Base-by-base conservation (phyloP, 495 filamentous ascomycete species). In the Aspergillus steynii region DNA sequence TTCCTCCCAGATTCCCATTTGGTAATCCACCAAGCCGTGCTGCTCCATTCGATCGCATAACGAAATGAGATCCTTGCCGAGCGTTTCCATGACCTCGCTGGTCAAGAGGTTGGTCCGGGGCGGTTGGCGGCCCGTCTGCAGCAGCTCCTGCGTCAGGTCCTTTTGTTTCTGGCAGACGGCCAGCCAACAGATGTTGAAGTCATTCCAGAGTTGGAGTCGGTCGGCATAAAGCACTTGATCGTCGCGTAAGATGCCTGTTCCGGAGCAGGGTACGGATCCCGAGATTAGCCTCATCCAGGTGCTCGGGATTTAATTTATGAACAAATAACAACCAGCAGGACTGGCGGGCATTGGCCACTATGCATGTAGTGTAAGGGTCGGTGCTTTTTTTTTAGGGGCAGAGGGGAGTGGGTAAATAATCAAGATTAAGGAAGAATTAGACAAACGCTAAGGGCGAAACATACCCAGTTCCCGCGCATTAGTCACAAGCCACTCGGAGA, bases 141-240 rank as follows among this genome's bases (percentile, higher is more conserved):
- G 70, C 60, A 86, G 64, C 53, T 85, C 80, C 49, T 80, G 71
- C 7, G 81, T 82, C 79, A 94, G 76, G 56, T 96, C 91, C 68
- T 90, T 92, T 69, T 99, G 93, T 64, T 85, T 88, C 68, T 96
- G 92, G 53, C 94, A 87, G 25, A 95, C 76, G 4, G 89, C 86
- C 37, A 98, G 85, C 95, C 95, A 99, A 64, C 92, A 95, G 55
- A 89, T 83, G 71, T 99, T 98, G 80, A 98, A 97, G 65, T 97
- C 89, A 65, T 88, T 88, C 95, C 95, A 99, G 32, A 98, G 80
- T 69, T 87, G 84, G 62, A 96, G 81, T 52, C 91, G 85, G 59
- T 92, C 86, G 34, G 77, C 71, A 65, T 93, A 84, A 34, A 90
- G 77, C 50, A 80, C 74, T 59, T 88, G 84, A 64, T 97, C 88